A percentile compares a stretch with the other conserved stretches of the same genome.
phyloP scores from a whole-genome alignment of 108 stramenopile genomes.

The Nitzschia sp. region DNA sequence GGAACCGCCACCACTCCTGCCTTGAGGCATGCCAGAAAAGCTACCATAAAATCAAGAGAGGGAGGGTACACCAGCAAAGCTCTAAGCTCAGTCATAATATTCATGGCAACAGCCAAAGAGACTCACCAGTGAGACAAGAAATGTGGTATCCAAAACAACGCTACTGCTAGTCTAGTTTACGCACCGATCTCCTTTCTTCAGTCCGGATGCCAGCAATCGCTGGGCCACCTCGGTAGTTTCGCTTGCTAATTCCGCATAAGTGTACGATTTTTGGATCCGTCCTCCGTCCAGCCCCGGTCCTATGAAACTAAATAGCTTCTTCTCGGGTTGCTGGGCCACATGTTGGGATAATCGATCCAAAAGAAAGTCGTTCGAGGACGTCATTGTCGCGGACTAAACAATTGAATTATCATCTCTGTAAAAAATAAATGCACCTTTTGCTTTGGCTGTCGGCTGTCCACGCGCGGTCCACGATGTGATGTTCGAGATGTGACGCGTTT shows the following conservation, averaged over 20 bases:
- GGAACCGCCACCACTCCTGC: constrained; percentile 90
- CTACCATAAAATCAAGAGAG: constrained; percentile 92
- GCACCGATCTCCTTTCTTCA: constrained; percentile 44
- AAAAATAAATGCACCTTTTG: too few species aligned
- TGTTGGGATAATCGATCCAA: constrained; percentile 36
- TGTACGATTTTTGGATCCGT: constrained; percentile 33
- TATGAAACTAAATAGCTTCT: constrained; percentile 48
- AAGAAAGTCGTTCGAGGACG: constrained; percentile 14
- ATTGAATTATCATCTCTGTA: too few species aligned
- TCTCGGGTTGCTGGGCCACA: constrained; percentile 33
- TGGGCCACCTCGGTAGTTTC: constrained; percentile 38
- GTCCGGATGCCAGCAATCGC: constrained; percentile 23
- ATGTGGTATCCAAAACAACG: too few species aligned
- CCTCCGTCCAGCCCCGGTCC: constrained; percentile 50
- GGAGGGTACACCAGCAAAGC: constrained; percentile 95
- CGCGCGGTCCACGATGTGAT: too few species aligned
- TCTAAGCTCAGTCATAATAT: background rate
- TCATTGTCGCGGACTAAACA: background rate
- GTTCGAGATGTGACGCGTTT: too few species aligned
- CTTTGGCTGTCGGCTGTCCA: too few species aligned
- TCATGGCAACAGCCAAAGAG: background rate
- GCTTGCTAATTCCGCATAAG: constrained; percentile 33
- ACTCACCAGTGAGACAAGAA: background rate
- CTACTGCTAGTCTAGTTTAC: background rate
- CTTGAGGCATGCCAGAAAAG: constrained; percentile 95